A percentile compares a stretch with the other conserved stretches of the same genome.
Conservation (phyloP, 352 stramenopile genomes). For the Phytophthora lateralis region DNA sequence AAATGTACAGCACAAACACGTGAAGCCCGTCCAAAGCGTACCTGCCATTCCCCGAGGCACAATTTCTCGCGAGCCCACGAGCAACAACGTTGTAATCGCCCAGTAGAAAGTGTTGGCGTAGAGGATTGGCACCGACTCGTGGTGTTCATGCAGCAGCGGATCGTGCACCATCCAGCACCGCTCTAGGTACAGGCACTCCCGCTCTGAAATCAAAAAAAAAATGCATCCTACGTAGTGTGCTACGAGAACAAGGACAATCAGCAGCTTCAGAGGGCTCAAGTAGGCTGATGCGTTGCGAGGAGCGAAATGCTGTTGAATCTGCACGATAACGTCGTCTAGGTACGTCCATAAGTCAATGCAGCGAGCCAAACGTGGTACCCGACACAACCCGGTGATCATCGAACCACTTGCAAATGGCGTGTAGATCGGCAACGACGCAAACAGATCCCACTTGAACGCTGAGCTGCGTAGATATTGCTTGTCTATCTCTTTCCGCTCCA, state of each 20-base stretch:
- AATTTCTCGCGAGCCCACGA: slow-evolving; percentile 67
- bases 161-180: slow-evolving; percentile 67
- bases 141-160: slow-evolving; percentile 57
- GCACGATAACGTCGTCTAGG: slow-evolving; percentile 56
- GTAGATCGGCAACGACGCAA: slow-evolving; percentile 51
- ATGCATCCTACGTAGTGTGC: slow-evolving; percentile 61
- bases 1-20: slow-evolving; percentile 69
- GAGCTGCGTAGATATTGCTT: slow-evolving; percentile 40
- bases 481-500: slow-evolving; percentile 41
- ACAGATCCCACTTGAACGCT: slow-evolving; percentile 44
- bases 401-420: slow-evolving; percentile 50
- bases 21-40: slow-evolving; percentile 57
- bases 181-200: slow-evolving; percentile 46
- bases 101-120: slow-evolving; percentile 75
- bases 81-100: slow-evolving; percentile 63
- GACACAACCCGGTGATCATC: slow-evolving; percentile 44
- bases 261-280: slow-evolving; percentile 55
- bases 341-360: slow-evolving; percentile 33
- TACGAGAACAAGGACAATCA: slow-evolving; percentile 60
- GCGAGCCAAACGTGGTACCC: slow-evolving; percentile 53
- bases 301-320: slow-evolving; percentile 28
- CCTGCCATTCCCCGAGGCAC: slow-evolving; percentile 51
- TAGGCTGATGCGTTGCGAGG: slow-evolving; percentile 56
- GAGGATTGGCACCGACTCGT: slow-evolving; percentile 43
- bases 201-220: slow-evolving; percentile 72